phyloP scores from a whole-genome alignment of 345 rosid genomes.

The Populus pruinosa region DNA sequence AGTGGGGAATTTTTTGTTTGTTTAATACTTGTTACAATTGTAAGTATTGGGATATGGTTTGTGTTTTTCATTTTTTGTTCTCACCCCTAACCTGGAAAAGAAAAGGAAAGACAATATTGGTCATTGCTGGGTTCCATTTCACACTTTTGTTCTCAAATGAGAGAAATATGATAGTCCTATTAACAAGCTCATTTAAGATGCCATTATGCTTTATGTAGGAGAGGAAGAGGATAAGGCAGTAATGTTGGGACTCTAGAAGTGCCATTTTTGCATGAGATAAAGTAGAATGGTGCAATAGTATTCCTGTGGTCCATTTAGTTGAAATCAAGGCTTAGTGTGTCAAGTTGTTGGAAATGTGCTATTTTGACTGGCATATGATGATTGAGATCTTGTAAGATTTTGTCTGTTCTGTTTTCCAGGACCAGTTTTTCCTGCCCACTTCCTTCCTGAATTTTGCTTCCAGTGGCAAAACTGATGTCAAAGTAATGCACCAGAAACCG shows the following conservation, averaged over 20 bases:
- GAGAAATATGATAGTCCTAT: too few species aligned
- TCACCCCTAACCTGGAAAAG: neutral
- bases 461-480: constrained; percentile 27
- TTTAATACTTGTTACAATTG: neutral
- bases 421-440: constrained; percentile 32
- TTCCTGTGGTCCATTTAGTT: neutral
- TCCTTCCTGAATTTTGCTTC: constrained; percentile 52
- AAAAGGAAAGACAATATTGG: neutral
- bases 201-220: too few species aligned
- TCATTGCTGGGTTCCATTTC: constrained; percentile 12
- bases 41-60: neutral
- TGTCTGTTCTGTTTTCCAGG: constrained; percentile 43
- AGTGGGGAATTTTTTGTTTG: neutral
- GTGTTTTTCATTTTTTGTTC: neutral
- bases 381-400: constrained; percentile 4
- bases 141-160: constrained; percentile 1
- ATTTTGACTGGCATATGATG: constrained; percentile 12
- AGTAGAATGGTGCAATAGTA: neutral
- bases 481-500: constrained; percentile 33
- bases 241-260: neutral
- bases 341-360: neutral
- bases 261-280: neutral
- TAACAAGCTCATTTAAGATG: too few species aligned
- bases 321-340: too few species aligned
- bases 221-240: neutral